Conservation (phyloP, 371 early-diverging fungal species). For the Gilbertella persicaria region DNA sequence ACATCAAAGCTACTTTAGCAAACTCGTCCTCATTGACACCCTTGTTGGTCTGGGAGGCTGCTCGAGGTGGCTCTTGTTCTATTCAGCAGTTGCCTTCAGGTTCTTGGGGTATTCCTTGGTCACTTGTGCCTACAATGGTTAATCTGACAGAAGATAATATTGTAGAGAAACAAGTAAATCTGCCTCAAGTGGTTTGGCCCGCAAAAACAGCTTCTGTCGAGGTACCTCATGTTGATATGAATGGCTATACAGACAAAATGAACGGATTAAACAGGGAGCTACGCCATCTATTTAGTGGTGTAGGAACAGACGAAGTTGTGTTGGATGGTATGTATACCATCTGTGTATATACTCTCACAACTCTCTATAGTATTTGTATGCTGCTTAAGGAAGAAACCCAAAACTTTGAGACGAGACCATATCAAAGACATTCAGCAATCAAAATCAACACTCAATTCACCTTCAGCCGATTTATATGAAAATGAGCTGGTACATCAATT, state of each 20-base stretch:
- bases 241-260: constrained; percentile 23
- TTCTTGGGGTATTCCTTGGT: constrained; percentile 44
- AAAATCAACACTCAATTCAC: background rate
- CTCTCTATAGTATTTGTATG: constrained; percentile 14
- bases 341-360: too few relatives aligned
- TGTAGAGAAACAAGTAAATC: background rate
- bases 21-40: constrained; percentile 28
- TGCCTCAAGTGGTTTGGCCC: constrained; percentile 21
- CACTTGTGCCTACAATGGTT: constrained; percentile 27
- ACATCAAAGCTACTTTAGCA: constrained; percentile 11
- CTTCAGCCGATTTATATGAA: constrained; percentile 9
- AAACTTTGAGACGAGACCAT: background rate
- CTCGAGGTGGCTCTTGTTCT: background rate
- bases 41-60: constrained; percentile 32
- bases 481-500: constrained; percentile 9
- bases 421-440: constrained; percentile 2
- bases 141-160: background rate
- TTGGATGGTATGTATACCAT: constrained; percentile 31
- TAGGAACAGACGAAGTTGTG: constrained; percentile 36
- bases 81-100: constrained; percentile 6
- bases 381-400: constrained; percentile 14
- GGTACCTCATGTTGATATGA: constrained; percentile 13
- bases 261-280: constrained; percentile 29
- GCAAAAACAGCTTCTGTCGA: constrained; percentile 4
- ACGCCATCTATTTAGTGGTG: constrained; percentile 41